Conservation (phyloP, 192 early-diverging fungal genomes). For the Coemansia aciculifera region DNA sequence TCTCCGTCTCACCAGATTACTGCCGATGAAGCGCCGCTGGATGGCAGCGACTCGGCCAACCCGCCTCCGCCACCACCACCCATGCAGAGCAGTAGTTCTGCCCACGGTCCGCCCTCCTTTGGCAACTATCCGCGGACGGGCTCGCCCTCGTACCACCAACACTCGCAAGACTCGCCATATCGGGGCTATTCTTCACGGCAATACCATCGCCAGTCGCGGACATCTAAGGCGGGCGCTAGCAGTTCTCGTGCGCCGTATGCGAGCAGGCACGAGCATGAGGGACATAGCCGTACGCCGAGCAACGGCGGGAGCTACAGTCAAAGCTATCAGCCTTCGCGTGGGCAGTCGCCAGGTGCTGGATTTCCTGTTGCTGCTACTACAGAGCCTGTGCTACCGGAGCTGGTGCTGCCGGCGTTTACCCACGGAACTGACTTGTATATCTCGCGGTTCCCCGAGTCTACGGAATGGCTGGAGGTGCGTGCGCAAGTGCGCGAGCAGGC, state of each 20-base stretch:
- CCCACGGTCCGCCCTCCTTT: slow-evolving; percentile 9
- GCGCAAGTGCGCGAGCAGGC: slow-evolving; percentile 35
- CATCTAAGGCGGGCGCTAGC: slow-evolving; percentile 25
- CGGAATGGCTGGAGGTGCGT: slow-evolving; percentile 38
- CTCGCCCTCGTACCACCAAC: slow-evolving; percentile 16
- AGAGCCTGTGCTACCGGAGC: slow-evolving; percentile 12
- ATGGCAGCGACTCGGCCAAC: neutral
- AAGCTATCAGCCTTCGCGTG: slow-evolving; percentile 23
- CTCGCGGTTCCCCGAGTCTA: slow-evolving; percentile 23
- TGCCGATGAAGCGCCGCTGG: neutral
- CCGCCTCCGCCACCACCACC: slow-evolving; percentile 29
- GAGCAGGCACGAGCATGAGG: slow-evolving; percentile 26
- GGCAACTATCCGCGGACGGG: slow-evolving; percentile 7
- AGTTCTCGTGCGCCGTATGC: slow-evolving; percentile 20
- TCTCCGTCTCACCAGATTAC: neutral
- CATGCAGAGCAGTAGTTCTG: slow-evolving; percentile 5
- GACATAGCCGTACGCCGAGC: slow-evolving; percentile 29
- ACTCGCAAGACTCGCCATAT: slow-evolving; percentile 25
- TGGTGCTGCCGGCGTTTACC: slow-evolving; percentile 13
- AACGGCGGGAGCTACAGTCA: slow-evolving; percentile 16
- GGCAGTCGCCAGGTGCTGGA: slow-evolving; percentile 26
- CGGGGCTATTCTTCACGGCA: slow-evolving; percentile 28
- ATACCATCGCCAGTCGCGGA: slow-evolving; percentile 23
- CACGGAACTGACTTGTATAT: slow-evolving; percentile 43
- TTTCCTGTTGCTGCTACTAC: neutral